phyloP scores from a whole-genome alignment of 2,329 filamentous ascomycete species.

The Zymoseptoria pseudotritici region DNA sequence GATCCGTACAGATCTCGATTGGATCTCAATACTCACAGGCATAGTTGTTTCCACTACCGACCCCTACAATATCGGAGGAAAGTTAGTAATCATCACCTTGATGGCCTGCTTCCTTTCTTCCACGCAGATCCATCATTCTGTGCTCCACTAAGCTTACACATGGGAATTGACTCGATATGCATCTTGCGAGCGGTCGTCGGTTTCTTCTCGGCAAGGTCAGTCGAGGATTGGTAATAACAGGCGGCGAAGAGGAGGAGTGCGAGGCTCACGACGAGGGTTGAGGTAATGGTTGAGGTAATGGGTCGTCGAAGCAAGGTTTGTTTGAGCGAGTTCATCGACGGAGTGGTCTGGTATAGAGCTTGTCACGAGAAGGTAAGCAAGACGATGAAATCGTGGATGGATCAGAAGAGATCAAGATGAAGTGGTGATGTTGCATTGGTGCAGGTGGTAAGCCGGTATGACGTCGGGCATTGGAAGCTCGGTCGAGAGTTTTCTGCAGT shows the following conservation, averaged over 20 bases:
- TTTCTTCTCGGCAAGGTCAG: slow-evolving; percentile 19
- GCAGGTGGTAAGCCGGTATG: neutral
- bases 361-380: neutral
- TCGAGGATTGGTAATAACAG: neutral
- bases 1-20: neutral
- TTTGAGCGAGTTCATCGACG: neutral
- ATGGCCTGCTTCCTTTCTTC: slow-evolving; percentile 14
- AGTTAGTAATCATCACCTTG: slow-evolving; percentile 18
- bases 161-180: slow-evolving; percentile 83
- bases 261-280: neutral
- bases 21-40: slow-evolving; percentile 43
- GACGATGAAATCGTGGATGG: neutral
- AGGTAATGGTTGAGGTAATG: neutral
- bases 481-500: neutral
- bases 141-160: slow-evolving; percentile 55
- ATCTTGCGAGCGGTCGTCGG: slow-evolving; percentile 40
- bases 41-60: slow-evolving; percentile 73
- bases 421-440: neutral
- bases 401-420: neutral
- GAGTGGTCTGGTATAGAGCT: neutral
- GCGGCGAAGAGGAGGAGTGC: neutral
- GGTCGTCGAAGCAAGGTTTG: neutral
- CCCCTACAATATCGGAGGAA: slow-evolving; percentile 47
- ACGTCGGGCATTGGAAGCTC: neutral
- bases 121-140: neutral